Evolutionary conservation across 2,329 filamentous ascomycete genomes (phyloP), one percentile per base, ranked within the genome.

Genomic region (Dactylellina cionopaga): DNA sequence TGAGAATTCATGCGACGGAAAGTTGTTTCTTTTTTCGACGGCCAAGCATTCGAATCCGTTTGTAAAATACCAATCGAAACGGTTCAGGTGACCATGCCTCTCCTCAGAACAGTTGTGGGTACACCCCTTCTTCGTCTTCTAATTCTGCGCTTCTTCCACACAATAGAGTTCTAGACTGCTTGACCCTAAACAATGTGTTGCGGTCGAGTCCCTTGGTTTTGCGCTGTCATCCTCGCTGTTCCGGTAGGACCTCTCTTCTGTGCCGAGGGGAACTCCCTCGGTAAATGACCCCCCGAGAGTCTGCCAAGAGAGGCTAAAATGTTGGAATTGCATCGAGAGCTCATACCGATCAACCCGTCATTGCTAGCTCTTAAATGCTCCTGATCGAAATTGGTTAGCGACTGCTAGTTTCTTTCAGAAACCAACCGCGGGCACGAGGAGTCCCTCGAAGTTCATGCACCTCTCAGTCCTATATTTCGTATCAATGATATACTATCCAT

Each of bases 221-320:
- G 39, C 41, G 62, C 41, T 19, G 51, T 47, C 37, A 37, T 54
- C 54, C 15, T 15, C 13, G 44, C 55, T 62, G 56, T 33, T 70
- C 49, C 56, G 64, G 64, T 29, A 70, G 65, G 65, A 70, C 49
- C 33, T 46, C 49, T 63, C 54, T 37, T 46, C 66, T 63, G 35
- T 55, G 49, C 66, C 66, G 58, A 71, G 66, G 66, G 66, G 66
- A 71, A 71, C 66, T 71, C 66, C 44, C 66, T 64, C 58, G 56
- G 66, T 52, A 64, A 49, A 47, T 63, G 58, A 55, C 66, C 66
- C 66, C 51, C 37, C 49, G 22, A 35, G 41, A 58, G 51, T 9
- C 41, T 27, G 56, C 58, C 56, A 70, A 71, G 47, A 25, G 19
- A 46, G 43, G 64, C 64, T 59, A 69, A 39, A 64, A 44, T 71